Conservation (phyloP, 2,329 filamentous ascomycete genomes). For the Fusarium devonianum region DNA sequence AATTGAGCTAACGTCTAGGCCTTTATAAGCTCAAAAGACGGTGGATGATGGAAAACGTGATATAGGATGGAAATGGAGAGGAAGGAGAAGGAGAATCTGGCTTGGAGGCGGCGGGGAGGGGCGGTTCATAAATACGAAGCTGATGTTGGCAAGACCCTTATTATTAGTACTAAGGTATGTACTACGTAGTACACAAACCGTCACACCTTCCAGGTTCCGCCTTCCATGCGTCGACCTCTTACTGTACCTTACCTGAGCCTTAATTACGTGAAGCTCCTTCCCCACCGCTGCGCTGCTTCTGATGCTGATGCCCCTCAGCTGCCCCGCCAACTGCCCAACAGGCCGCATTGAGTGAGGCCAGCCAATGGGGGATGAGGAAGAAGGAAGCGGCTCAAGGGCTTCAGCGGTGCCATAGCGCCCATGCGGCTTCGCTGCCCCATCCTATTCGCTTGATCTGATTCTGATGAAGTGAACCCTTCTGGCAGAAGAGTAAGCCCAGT, state of each 20-base stretch:
- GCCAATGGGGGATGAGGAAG: slow-evolving; percentile 26
- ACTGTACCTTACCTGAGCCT: slow-evolving; percentile 15
- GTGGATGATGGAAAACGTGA: slow-evolving; percentile 11
- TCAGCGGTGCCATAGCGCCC: slow-evolving; percentile 29
- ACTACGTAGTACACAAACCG: slow-evolving; percentile 10
- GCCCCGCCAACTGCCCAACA: slow-evolving; percentile 39
- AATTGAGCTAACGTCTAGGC: slow-evolving; percentile 11
- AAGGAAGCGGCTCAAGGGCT: slow-evolving; percentile 13
- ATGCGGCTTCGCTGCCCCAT: slow-evolving; percentile 33
- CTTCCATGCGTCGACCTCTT: slow-evolving; percentile 25
- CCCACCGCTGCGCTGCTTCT: slow-evolving; percentile 24
- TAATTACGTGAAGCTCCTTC: slow-evolving; percentile 37
- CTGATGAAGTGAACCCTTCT: slow-evolving; percentile 1
- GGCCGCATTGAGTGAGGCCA: slow-evolving; percentile 5
- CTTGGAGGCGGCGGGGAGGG: too few relatives aligned
- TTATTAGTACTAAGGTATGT: too few relatives aligned
- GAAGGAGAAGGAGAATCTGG: slow-evolving; percentile 12
- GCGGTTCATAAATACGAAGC: slow-evolving; percentile 36
- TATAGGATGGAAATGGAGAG: slow-evolving; percentile 15
- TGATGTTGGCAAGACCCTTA: slow-evolving; percentile 33
- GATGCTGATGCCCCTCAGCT: slow-evolving; percentile 39
- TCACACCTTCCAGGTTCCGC: slow-evolving; percentile 7
- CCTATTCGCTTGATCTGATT: slow-evolving; percentile 32
- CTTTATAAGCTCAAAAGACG: slow-evolving; percentile 3
- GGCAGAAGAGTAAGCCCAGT: slow-evolving; percentile 18